Base-by-base conservation (phyloP, 140 eudicot species). In the Bidens hawaiensis region DNA sequence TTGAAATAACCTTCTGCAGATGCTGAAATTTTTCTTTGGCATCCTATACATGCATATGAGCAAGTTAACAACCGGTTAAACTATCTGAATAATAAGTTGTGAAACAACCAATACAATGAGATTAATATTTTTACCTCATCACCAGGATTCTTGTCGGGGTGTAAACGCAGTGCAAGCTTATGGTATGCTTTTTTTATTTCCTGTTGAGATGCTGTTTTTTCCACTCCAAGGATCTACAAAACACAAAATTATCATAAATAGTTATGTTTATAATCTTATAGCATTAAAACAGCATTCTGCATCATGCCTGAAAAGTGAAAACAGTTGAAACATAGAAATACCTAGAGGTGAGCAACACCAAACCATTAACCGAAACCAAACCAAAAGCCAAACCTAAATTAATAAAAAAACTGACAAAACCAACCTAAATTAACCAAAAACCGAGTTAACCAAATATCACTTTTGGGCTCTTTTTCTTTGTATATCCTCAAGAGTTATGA, bases 11-110 rank as follows among this genome's bases (percentile, higher is more conserved):
- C 83, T 93, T 93, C 72, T 93, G 99, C 81, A 93, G 78, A 57
- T 85, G 97, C 79, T 93, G 99, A 73, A 93, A 93, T 33, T 85
- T 93, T 51, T 88, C 99, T 60, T 93, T 93, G 45, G 97, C 99
- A 46, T 88, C 85, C 97, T 93, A 64, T 33, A 73, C 25, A 33
- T 4, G 41, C 8, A 50, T 65, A 48, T 4, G 25, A 50, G 47
- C 41, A 30, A 30, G 10, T 54, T 64, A 67, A 67, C 4, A 53
- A 43, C 41, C 15, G 14, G 65, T 16, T 72, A 64, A 3, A 8
- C 16, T n/a, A 15, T 13, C 46, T 11, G 30, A 70, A 45, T 11
- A 62, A 23, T 21, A 6, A 15, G 22, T 2, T 31, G 4, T 36
- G 54, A 47, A 45, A 10, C 3, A 27, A 46, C 15, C 4, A 4